Conservation (phyloP, 176 grass and related monocot genomes). For the Bonia amplexicaulis region DNA sequence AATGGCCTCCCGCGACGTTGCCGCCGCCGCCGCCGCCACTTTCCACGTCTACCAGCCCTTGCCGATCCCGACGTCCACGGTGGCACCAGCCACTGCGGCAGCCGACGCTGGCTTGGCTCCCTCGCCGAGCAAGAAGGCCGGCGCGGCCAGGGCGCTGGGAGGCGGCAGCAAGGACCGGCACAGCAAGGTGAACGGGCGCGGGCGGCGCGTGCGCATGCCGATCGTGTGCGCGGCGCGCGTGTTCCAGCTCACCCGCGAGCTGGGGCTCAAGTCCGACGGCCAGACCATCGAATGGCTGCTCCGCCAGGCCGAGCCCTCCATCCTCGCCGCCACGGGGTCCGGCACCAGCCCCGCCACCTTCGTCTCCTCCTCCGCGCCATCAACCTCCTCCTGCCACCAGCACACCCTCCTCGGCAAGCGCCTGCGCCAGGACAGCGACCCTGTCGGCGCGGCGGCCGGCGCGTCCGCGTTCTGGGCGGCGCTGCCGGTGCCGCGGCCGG, state of each 20-base stretch:
- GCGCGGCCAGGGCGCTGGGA: neutral
- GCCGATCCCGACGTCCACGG: neutral
- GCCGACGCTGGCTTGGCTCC: neutral
- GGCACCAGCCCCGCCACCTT: conserved; percentile 79
- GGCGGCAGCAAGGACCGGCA: conserved; percentile 71
- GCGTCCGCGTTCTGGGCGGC: conserved; percentile 45
- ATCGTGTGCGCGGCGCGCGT: conserved; percentile 93
- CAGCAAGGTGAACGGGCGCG: conserved; percentile 96
- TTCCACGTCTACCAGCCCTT: conserved; percentile 36
- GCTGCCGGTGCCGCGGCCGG: conserved; percentile 24
- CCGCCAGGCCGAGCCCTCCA: conserved; percentile 93
- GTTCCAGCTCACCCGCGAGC: conserved; percentile 95
- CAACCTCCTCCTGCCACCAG: conserved; percentile 28
- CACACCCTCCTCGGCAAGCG: conserved; percentile 48
- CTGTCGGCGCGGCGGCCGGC: neutral
- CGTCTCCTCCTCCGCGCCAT: conserved; percentile 47
- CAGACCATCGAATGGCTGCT: conserved; percentile 98
- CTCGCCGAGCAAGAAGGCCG: conserved; percentile 30
- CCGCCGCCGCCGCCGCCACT: conserved; percentile 4
- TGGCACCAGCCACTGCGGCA: neutral
- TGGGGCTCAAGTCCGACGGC: conserved; percentile 91
- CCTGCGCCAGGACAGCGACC: conserved; percentile 13
- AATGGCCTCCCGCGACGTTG: conserved; percentile 37
- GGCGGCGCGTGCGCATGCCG: conserved; percentile 89
- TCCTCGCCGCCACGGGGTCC: conserved; percentile 81